phyloP scores from a whole-genome alignment of 495 filamentous ascomycete species.

The Penicillium subrubescens region DNA sequence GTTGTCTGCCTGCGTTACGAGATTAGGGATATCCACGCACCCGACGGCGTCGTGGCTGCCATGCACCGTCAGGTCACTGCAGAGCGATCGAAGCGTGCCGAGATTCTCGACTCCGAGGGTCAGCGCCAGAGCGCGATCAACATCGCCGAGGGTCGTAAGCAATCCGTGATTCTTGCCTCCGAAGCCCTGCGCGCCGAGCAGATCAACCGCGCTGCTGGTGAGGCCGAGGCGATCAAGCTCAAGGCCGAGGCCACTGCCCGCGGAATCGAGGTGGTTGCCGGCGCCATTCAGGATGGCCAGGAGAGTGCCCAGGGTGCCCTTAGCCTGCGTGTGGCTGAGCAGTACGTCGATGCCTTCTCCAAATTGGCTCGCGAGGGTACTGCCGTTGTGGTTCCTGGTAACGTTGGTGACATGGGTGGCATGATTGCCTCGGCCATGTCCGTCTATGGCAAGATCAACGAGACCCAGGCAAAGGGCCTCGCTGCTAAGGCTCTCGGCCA shows the following conservation, averaged over 20 bases:
- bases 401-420: slow-evolving; percentile 93
- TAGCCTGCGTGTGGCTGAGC: slow-evolving; percentile 87
- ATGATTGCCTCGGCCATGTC: slow-evolving; percentile 98
- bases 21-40: slow-evolving; percentile 97
- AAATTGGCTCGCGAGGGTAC: slow-evolving; percentile 92
- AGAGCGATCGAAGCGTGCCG: slow-evolving; percentile 92
- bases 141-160: slow-evolving; percentile 95
- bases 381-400: slow-evolving; percentile 90
- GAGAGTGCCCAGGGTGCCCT: slow-evolving; percentile 79
- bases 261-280: slow-evolving; percentile 84
- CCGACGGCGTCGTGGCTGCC: slow-evolving; percentile 85
- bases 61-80: slow-evolving; percentile 99
- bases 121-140: slow-evolving; percentile 97
- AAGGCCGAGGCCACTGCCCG: slow-evolving; percentile 82
- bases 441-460: slow-evolving; percentile 91
- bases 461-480: slow-evolving; percentile 73
- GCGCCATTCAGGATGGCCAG: slow-evolving; percentile 67
- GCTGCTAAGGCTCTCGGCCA: slow-evolving; percentile 54
- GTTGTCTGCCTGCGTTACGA: slow-evolving; percentile 96
- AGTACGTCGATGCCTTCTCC: slow-evolving; percentile 95
- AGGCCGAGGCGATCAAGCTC: slow-evolving; percentile 88
- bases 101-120: slow-evolving; percentile 95
- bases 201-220: slow-evolving; percentile 88
- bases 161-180: slow-evolving; percentile 90
- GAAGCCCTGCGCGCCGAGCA: slow-evolving; percentile 89